Conservation (phyloP, 108 stramenopile species). For the Cyclotella sp. region DNA sequence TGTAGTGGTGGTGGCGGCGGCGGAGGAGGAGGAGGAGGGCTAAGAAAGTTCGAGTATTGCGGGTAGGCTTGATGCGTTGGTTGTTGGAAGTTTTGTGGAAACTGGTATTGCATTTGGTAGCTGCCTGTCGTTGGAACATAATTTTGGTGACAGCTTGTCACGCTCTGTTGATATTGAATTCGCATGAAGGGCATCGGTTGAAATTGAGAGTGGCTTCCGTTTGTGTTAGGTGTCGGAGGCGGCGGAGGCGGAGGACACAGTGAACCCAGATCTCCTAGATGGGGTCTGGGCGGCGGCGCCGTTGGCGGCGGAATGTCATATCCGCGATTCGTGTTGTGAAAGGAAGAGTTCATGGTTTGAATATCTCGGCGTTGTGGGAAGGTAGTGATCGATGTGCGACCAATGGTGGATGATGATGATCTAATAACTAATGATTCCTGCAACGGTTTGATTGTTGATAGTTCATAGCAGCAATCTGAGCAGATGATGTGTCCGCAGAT, state of each 20-base stretch:
- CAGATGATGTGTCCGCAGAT: no score
- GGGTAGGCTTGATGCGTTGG: not conserved
- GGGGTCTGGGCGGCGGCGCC: slow-evolving; percentile 5
- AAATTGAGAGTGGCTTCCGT: not conserved
- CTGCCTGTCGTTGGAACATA: not conserved
- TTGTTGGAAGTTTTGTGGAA: slow-evolving; percentile 3
- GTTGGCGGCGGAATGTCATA: slow-evolving; percentile 32
- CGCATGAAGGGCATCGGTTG: not conserved
- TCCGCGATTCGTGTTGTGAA: not conserved
- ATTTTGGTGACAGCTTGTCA: slow-evolving; percentile 5
- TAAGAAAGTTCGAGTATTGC: slow-evolving; percentile 14
- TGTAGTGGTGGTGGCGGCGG: slow-evolving; percentile 28
- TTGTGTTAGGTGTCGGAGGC: not conserved
- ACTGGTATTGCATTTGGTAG: slow-evolving; percentile 2
- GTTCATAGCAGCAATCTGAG: no score
- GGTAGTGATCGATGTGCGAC: no score
- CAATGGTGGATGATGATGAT: no score
- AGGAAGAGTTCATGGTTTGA: not conserved
- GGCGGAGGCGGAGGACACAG: slow-evolving; percentile 23
- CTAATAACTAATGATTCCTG: no score
- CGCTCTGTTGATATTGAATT: slow-evolving; percentile 9
- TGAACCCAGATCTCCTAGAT: slow-evolving; percentile 7
- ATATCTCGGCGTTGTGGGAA: not conserved
- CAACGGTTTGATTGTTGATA: no score
- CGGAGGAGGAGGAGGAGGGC: slow-evolving; percentile 31